These are phyloP conservation scores for Xanthoconium purpureum DNA, from an alignment of 768 basidiomycete species.

Conservation along the genomic window DNA sequence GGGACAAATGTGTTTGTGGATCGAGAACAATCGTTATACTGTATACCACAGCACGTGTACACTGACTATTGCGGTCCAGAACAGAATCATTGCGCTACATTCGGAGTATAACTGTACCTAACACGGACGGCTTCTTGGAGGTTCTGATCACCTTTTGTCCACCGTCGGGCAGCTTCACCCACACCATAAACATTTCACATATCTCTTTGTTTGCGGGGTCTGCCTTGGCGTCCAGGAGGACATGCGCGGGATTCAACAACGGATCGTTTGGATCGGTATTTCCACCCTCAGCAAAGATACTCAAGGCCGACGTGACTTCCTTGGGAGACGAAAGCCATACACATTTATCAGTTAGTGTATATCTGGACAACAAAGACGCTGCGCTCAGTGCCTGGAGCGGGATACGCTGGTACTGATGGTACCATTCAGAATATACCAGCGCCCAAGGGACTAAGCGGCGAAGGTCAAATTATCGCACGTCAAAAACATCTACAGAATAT, in stretches of 20 bases:
- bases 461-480: not conserved
- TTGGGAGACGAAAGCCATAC: slow-evolving; percentile 44
- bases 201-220: slow-evolving; percentile 27
- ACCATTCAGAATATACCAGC: slow-evolving; percentile 50
- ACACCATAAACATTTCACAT: slow-evolving; percentile 41
- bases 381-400: slow-evolving; percentile 48
- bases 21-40: slow-evolving; percentile 50
- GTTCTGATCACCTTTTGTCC: slow-evolving; percentile 43
- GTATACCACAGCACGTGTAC: not conserved
- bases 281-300: slow-evolving; percentile 40
- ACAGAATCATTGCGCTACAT: not conserved
- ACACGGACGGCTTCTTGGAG: slow-evolving; percentile 32
- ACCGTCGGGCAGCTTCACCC: slow-evolving; percentile 40
- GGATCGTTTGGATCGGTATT: slow-evolving; percentile 38
- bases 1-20: slow-evolving; percentile 39
- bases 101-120: slow-evolving; percentile 32
- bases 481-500: slow-evolving; percentile 23
- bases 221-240: slow-evolving; percentile 36
- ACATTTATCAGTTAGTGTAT: slow-evolving; percentile 52
- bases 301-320: slow-evolving; percentile 31
- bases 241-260: slow-evolving; percentile 48
- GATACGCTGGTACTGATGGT: slow-evolving; percentile 55
- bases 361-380: slow-evolving; percentile 46
- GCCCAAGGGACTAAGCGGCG: slow-evolving; percentile 50
- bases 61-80: slow-evolving; percentile 27